Percentiles rank a stretch among this genome's conserved stretches.
Conservation (phyloP, 805 yeast species). For the Ogataea degrootiae region DNA sequence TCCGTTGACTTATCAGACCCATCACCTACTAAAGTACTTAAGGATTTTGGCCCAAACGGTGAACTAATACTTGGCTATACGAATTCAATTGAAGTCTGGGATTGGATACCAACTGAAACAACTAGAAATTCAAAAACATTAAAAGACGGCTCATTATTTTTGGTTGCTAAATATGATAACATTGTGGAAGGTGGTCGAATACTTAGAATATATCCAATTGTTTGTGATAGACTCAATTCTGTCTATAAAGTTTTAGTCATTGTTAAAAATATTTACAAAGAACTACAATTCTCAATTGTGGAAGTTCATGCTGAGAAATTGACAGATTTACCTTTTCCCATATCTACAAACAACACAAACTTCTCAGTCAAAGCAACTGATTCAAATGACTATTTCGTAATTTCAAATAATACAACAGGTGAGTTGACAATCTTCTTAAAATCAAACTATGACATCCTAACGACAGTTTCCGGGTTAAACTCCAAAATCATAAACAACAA, state of each 20-base stretch:
- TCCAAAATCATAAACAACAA: slow-evolving; percentile 26
- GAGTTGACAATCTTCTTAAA: slow-evolving; percentile 9
- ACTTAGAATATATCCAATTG: slow-evolving; percentile 20
- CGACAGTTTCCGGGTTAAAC: background rate
- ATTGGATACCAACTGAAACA: slow-evolving; percentile 28
- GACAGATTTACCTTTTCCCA: slow-evolving; percentile 1
- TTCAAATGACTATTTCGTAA: slow-evolving; percentile 12
- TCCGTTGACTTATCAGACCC: background rate
- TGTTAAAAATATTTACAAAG: slow-evolving; percentile 15
- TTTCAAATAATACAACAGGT: slow-evolving; percentile 17
- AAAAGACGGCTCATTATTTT: slow-evolving; percentile 20
- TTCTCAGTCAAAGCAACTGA: slow-evolving; percentile 8
- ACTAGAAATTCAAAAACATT: background rate
- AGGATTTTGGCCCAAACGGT: slow-evolving; percentile 35
- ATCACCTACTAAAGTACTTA: slow-evolving; percentile 2
- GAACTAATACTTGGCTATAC: slow-evolving; percentile 30
- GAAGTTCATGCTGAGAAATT: slow-evolving; percentile 1
- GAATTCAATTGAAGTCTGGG: slow-evolving; percentile 35
- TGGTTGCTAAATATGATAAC: slow-evolving; percentile 21
- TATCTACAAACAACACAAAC: slow-evolving; percentile 2
- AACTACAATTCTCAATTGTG: slow-evolving; percentile 10
- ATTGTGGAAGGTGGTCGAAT: slow-evolving; percentile 11
- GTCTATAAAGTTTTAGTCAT: slow-evolving; percentile 19
- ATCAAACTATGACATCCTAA: background rate
- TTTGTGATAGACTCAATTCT: slow-evolving; percentile 16